Conservation (phyloP, 495 filamentous ascomycete genomes). For the Echria macrotheca region DNA sequence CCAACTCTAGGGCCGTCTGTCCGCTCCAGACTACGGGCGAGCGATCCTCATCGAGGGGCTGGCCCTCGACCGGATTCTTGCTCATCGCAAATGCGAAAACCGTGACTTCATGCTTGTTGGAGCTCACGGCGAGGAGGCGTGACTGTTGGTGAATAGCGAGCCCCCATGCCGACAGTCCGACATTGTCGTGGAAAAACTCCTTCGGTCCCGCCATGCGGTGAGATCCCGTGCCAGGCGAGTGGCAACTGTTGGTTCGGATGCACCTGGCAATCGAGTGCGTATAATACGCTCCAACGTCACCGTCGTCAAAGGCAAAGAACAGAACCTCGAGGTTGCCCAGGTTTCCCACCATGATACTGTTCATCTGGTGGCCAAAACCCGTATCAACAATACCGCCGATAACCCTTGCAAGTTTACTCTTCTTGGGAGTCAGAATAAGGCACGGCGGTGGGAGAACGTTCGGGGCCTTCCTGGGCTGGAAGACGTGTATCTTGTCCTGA, state of each 20-base stretch:
- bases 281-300: constrained; percentile 80
- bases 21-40: constrained; percentile 14
- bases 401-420: constrained; percentile 34
- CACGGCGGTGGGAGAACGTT: constrained; percentile 53
- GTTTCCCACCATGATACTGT: constrained; percentile 71
- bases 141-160: constrained; percentile 75
- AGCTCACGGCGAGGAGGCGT: constrained; percentile 72
- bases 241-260: constrained; percentile 10
- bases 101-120: constrained; percentile 61
- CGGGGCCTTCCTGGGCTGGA: constrained; percentile 59
- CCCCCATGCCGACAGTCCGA: constrained; percentile 80
- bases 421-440: constrained; percentile 60
- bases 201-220: constrained; percentile 12
- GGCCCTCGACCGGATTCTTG: constrained; percentile 20
- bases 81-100: constrained; percentile 71
- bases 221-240: too few relatives aligned
- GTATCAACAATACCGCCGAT: constrained; percentile 54
- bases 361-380: constrained; percentile 62
- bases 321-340: constrained; percentile 78
- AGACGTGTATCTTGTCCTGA: constrained; percentile 64
- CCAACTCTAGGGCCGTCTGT: constrained; percentile 18
- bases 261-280: constrained; percentile 41
- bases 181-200: constrained; percentile 69
- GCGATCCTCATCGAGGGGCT: not conserved
- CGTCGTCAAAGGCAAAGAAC: constrained; percentile 74